These are phyloP conservation scores for Omphalea diandra DNA, from an alignment of 441 rosid genomes.

Conservation along the genomic window DNA sequence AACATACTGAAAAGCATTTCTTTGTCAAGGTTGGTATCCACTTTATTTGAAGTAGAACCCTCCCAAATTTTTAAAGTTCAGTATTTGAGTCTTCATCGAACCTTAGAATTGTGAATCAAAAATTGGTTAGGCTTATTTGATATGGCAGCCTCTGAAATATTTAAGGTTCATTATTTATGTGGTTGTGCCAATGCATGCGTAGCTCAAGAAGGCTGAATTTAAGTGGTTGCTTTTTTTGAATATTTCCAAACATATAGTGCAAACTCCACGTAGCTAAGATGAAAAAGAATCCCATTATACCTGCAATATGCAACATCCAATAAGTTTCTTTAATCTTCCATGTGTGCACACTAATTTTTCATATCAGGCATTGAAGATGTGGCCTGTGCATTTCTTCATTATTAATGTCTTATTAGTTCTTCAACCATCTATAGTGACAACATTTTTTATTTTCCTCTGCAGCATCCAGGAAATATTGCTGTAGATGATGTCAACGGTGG, in stretches of 20 bases:
- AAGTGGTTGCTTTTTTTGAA: background rate
- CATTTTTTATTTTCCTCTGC: conserved; percentile 21
- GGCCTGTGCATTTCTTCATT: background rate
- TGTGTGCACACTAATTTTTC: no score
- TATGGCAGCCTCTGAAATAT: background rate
- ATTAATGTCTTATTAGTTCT: background rate
- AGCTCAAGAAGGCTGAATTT: background rate
- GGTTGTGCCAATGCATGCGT: background rate
- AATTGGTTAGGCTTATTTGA: background rate
- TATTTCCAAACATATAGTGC: background rate
- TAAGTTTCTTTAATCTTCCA: background rate
- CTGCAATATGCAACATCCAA: background rate
- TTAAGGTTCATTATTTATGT: background rate
- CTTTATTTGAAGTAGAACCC: no score
- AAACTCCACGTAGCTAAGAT: background rate
- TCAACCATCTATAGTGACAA: background rate
- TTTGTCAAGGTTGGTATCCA: no score
- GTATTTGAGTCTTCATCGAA: background rate
- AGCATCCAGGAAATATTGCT: conserved; percentile 99
- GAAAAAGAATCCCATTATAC: background rate
- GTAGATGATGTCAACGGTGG: conserved; percentile 99
- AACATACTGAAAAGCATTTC: background rate
- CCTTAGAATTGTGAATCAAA: conserved; percentile 2
- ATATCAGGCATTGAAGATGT: background rate
- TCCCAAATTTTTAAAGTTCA: background rate